These are phyloP conservation scores for Laguncularia racemosa DNA, from an alignment of 345 rosid species.

Conservation along the genomic window DNA sequence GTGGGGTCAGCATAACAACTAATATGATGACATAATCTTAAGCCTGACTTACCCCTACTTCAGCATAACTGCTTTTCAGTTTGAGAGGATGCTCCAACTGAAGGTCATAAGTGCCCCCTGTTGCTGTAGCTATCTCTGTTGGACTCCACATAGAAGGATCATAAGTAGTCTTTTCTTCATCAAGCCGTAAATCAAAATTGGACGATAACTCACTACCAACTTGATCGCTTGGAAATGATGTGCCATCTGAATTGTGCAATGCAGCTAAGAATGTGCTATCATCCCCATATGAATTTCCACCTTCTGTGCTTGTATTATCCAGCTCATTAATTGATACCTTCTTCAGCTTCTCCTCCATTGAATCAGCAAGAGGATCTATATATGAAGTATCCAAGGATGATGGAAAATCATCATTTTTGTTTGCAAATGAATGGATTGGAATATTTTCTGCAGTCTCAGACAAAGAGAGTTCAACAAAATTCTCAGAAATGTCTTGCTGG, in stretches of 20 bases:
- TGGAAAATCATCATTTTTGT: not conserved
- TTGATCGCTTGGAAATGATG: slow-evolving; percentile 12
- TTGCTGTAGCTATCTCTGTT: slow-evolving; percentile 72
- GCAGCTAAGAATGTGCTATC: slow-evolving; percentile 38
- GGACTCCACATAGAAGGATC: slow-evolving; percentile 79
- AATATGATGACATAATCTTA: not conserved
- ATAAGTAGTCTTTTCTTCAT: slow-evolving; percentile 24
- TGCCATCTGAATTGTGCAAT: slow-evolving; percentile 26
- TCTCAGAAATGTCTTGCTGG: not conserved
- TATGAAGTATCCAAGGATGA: no score
- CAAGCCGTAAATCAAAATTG: slow-evolving; percentile 26
- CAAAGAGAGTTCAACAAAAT: not conserved
- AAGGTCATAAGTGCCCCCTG: slow-evolving; percentile 54
- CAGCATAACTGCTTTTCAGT: slow-evolving; percentile 77
- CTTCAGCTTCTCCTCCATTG: slow-evolving; percentile 29
- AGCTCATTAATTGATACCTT: slow-evolving; percentile 25
- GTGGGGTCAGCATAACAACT: not conserved
- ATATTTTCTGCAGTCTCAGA: not conserved
- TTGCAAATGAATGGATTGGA: slow-evolving; percentile 12
- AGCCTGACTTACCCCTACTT: slow-evolving; percentile 53
- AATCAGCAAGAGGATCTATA: not conserved
- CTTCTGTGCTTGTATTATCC: slow-evolving; percentile 22
- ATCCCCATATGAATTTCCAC: slow-evolving; percentile 38
- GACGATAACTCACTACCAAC: slow-evolving; percentile 24
- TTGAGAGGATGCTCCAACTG: slow-evolving; percentile 57